Percentiles rank a stretch among this genome's conserved stretches.
Conservation (phyloP, 139 green algal genomes). For the Chlorella vulgaris region DNA sequence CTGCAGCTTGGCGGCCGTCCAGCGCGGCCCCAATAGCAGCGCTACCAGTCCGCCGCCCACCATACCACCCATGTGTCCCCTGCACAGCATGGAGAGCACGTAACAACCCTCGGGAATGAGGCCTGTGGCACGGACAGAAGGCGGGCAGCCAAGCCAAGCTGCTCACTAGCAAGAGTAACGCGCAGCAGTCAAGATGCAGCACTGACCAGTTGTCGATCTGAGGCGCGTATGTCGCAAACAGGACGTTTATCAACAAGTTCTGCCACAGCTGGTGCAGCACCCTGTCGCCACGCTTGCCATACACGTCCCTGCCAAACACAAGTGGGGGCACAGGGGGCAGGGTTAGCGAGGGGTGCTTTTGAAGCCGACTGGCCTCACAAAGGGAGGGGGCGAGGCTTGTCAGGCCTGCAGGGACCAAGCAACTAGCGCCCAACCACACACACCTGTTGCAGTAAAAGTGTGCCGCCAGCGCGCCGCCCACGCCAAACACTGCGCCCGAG, state of each 20-base stretch:
- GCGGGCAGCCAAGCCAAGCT: too few relatives aligned
- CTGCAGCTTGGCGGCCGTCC: not conserved
- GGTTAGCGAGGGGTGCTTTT: not conserved
- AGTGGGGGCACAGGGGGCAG: not conserved
- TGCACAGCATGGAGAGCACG: not conserved
- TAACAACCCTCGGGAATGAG: not conserved
- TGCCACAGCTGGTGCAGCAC: conserved; percentile 46
- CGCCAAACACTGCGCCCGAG: conserved; percentile 57
- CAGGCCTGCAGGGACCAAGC: too few relatives aligned
- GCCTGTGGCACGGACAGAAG: too few relatives aligned
- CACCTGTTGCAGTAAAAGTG: conserved; percentile 49
- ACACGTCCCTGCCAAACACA: conserved; percentile 15
- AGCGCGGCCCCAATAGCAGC: conserved; percentile 50
- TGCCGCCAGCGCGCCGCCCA: conserved; percentile 51
- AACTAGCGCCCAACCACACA: too few relatives aligned
- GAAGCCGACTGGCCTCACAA: not conserved
- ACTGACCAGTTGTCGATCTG: conserved; percentile 57
- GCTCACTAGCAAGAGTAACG: too few relatives aligned
- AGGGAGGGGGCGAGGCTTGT: too few relatives aligned
- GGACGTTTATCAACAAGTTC: conserved; percentile 51
- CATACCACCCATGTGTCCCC: conserved; percentile 59
- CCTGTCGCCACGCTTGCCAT: conserved; percentile 40
- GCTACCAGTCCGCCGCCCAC: conserved; percentile 48
- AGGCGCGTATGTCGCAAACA: conserved; percentile 37
- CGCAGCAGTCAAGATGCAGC: too few relatives aligned